These are phyloP conservation scores for Boechera stricta DNA, from an alignment of 345 rosid genomes.

Conservation along the genomic window DNA sequence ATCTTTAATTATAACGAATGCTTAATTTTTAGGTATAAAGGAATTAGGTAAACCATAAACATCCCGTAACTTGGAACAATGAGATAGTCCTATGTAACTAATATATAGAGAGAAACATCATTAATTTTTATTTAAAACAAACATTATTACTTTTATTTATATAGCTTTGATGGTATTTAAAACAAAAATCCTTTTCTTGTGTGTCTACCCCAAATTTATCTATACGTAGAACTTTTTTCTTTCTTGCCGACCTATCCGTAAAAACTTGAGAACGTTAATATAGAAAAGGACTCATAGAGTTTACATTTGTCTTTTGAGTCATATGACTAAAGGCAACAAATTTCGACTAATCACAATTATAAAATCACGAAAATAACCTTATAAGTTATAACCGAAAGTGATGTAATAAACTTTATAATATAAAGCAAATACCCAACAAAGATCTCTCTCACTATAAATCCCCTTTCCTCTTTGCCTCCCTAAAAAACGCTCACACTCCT, in stretches of 20 bases:
- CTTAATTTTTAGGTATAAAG: background rate
- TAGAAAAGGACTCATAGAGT: slow-evolving; percentile 18
- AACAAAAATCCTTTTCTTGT: background rate
- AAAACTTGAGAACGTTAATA: slow-evolving; percentile 13
- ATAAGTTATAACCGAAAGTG: slow-evolving; percentile 36
- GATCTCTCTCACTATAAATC: slow-evolving; percentile 28
- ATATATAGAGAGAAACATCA: background rate
- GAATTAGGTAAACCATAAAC: slow-evolving; percentile 8
- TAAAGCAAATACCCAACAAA: slow-evolving; percentile 2
- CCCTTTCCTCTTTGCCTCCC: slow-evolving; percentile 23
- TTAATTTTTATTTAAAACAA: background rate
- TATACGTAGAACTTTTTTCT: background rate
- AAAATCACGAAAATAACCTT: slow-evolving; percentile 17
- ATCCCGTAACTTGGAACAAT: background rate
- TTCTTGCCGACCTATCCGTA: slow-evolving; percentile 6
- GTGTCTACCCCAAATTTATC: background rate
- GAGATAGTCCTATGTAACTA: slow-evolving; percentile 1
- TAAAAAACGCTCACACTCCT: slow-evolving; percentile 40
- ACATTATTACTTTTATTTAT: background rate
- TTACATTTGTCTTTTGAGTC: slow-evolving; percentile 14
- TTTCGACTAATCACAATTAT: background rate
- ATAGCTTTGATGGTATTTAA: background rate
- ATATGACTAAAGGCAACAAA: slow-evolving; percentile 13
- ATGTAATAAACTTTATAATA: slow-evolving; percentile 1
- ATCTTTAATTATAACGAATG: background rate